A percentile compares a stretch with the other conserved stretches of the same genome.
Evolutionary conservation across 2,329 filamentous ascomycete species (phyloP).

Genomic region (Xenoacremonium recifei): DNA sequence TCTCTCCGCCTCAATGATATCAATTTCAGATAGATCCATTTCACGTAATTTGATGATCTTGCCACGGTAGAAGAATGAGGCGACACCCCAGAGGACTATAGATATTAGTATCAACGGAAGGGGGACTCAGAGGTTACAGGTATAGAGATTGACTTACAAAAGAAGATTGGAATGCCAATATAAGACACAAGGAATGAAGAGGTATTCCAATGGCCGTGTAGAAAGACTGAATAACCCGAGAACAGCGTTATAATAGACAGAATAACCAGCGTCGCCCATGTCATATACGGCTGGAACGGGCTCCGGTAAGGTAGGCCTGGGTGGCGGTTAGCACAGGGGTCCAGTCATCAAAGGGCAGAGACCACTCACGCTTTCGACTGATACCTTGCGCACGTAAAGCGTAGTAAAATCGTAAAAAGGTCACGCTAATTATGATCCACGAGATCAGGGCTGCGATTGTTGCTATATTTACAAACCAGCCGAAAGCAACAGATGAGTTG

Average conservation of each 20-base stretch:
- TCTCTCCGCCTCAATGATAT: too few species aligned
- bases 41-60: too few species aligned
- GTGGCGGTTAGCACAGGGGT: constrained; percentile 44
- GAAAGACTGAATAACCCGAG: constrained; percentile 76
- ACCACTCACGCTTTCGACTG: too few species aligned
- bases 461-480: constrained; percentile 68
- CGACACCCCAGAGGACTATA: too few species aligned
- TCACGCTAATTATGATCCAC: constrained; percentile 58
- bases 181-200: constrained; percentile 63
- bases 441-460: constrained; percentile 60
- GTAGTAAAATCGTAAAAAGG: constrained; percentile 57
- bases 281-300: constrained; percentile 59
- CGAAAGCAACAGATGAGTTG: constrained; percentile 62
- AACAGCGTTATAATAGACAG: constrained; percentile 64
- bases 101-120: too few species aligned
- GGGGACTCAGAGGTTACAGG: too few species aligned
- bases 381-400: too few species aligned
- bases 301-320: constrained; percentile 51
- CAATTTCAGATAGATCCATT: too few species aligned
- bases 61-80: too few species aligned
- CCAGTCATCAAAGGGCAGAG: too few species aligned
- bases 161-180: constrained; percentile 61
- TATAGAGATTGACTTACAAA: constrained; percentile 64
- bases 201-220: constrained; percentile 60
- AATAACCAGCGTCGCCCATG: constrained; percentile 57